phyloP scores from a whole-genome alignment of 306 rosid species.

The Dalbergia cochinchinensis region DNA sequence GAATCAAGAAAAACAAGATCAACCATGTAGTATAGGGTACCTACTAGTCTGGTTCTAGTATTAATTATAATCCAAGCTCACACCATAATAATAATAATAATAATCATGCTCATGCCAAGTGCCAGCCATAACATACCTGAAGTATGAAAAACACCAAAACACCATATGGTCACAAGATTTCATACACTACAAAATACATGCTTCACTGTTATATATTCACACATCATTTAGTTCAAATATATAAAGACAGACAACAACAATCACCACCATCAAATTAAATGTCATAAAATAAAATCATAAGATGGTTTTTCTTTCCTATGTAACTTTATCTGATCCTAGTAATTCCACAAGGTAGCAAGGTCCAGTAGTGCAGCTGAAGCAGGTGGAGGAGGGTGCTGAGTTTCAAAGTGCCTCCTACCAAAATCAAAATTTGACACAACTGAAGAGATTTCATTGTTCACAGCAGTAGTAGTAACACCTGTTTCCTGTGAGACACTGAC shows the following conservation, averaged over 20 bases:
- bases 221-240: conserved; percentile 37
- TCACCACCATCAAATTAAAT: conserved; percentile 25
- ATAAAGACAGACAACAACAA: conserved; percentile 17
- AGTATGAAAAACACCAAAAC: conserved; percentile 34
- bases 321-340: conserved; percentile 32
- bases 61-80: conserved; percentile 28
- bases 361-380: conserved; percentile 53
- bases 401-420: conserved; percentile 54
- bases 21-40: conserved; percentile 34
- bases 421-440: conserved; percentile 54
- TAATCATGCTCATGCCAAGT: conserved; percentile 34
- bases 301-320: neutral
- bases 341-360: conserved; percentile 64
- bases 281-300: conserved; percentile 18
- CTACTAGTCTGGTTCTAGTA: conserved; percentile 49
- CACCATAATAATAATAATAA: neutral
- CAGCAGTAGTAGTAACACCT: conserved; percentile 47
- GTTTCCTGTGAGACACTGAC: conserved; percentile 60
- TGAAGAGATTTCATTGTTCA: conserved; percentile 65
- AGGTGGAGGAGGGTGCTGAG: conserved; percentile 53
- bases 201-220: conserved; percentile 41
- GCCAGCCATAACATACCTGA: conserved; percentile 11
- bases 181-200: conserved; percentile 51
- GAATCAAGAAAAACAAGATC: conserved; percentile 52
- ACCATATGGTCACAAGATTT: conserved; percentile 41